Conservation (phyloP, 129 eudicot species). For the Centrapalus pauciflorus region DNA sequence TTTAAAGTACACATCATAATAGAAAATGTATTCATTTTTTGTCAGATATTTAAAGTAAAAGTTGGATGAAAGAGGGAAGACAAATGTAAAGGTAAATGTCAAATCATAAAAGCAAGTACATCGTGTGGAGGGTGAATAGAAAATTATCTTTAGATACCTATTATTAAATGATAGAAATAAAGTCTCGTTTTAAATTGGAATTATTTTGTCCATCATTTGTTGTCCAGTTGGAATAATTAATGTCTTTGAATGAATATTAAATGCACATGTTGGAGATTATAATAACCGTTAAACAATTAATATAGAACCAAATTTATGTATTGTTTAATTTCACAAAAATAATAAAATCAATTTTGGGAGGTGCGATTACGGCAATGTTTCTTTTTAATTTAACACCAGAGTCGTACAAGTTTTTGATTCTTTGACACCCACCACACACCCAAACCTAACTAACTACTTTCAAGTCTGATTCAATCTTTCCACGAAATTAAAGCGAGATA, state of each 20-base stretch:
- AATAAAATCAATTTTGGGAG: slow-evolving; percentile 7
- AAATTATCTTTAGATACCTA: too few relatives aligned
- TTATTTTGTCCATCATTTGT: slow-evolving; percentile 3
- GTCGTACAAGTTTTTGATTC: slow-evolving; percentile 1
- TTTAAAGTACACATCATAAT: too few relatives aligned
- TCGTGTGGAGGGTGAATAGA: too few relatives aligned
- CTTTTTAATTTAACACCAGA: background rate
- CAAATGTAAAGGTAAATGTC: too few relatives aligned
- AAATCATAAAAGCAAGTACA: too few relatives aligned
- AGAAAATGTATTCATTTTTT: too few relatives aligned
- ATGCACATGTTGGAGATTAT: background rate
- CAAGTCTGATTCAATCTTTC: slow-evolving; percentile 11
- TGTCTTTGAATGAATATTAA: background rate
- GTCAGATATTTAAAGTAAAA: too few relatives aligned
- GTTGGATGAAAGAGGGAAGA: too few relatives aligned
- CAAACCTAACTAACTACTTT: slow-evolving; percentile 3
- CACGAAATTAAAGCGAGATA: background rate
- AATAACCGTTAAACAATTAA: slow-evolving; percentile 16
- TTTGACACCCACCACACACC: background rate
- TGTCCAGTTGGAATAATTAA: slow-evolving; percentile 18
- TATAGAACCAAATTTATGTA: background rate
- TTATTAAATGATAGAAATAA: too few relatives aligned
- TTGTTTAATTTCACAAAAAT: background rate
- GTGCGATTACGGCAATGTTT: slow-evolving; percentile 24
- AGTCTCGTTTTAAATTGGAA: too few relatives aligned